These are phyloP conservation scores for Cryptococcus sp. DNA, from an alignment of 1,284 basidiomycete species.

Conservation along the genomic window DNA sequence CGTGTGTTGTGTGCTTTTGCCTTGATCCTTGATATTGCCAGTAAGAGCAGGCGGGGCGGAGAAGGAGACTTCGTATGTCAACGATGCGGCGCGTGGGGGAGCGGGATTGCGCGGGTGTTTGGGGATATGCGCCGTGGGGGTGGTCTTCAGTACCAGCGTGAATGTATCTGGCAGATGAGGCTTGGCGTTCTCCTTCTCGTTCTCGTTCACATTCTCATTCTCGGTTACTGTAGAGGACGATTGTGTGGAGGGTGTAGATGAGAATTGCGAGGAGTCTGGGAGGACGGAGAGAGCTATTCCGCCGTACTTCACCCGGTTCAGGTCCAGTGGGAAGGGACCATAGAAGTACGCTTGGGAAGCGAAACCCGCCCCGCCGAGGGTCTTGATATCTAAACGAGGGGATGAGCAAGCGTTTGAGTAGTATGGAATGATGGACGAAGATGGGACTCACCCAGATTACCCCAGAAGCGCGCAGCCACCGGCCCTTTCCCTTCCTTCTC, in stretches of 20 bases:
- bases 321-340: constrained; percentile 31
- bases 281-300: constrained; percentile 33
- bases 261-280: constrained; percentile 10
- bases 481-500: constrained; percentile 3
- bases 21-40: too few relatives aligned
- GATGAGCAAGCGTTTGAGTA: background rate
- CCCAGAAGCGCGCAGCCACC: constrained; percentile 37
- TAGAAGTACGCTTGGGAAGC: constrained; percentile 56
- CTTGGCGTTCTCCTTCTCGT: background rate
- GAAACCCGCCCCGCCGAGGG: constrained; percentile 59
- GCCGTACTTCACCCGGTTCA: constrained; percentile 29
- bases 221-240: too few relatives aligned
- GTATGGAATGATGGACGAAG: background rate
- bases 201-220: too few relatives aligned
- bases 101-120: constrained; percentile 46
- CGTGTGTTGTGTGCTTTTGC: background rate
- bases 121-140: constrained; percentile 28
- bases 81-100: constrained; percentile 36
- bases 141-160: constrained; percentile 53
- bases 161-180: constrained; percentile 33
- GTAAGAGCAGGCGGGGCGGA: background rate
- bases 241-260: constrained; percentile 1
- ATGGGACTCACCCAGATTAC: constrained; percentile 32
- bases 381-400: constrained; percentile 53
- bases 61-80: constrained; percentile 56